phyloP scores from a whole-genome alignment of 257 asterid species.

The Forsythia suspensa region DNA sequence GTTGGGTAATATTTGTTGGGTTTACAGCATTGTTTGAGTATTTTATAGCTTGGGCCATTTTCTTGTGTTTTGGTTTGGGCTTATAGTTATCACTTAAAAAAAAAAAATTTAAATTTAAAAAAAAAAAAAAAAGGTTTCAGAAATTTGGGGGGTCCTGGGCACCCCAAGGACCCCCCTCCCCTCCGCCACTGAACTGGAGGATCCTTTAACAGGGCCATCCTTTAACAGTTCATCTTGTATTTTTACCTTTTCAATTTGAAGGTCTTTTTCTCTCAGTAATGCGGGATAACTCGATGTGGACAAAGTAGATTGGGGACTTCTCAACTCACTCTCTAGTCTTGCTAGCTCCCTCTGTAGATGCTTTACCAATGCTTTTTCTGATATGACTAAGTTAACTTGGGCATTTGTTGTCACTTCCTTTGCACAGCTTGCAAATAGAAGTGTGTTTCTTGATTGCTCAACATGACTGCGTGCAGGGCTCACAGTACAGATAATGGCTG shows the following conservation, averaged over 20 bases:
- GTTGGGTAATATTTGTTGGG: no score
- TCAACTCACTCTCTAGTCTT: constrained; percentile 71
- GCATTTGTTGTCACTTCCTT: constrained; percentile 91
- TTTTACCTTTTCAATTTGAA: constrained; percentile 73
- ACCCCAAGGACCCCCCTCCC: no score
- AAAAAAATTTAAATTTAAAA: no score
- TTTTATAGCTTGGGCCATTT: no score
- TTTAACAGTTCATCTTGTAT: background rate
- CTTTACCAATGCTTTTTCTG: constrained; percentile 87
- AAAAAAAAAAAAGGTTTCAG: no score
- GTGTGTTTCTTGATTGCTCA: constrained; percentile 97
- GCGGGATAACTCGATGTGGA: constrained; percentile 46
- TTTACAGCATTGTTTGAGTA: no score
- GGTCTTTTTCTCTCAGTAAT: constrained; percentile 66
- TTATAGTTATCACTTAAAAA: no score
- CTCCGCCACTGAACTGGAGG: no score
- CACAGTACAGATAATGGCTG: constrained; percentile 91
- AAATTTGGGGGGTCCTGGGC: no score
- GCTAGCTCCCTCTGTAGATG: constrained; percentile 76
- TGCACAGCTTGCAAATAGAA: constrained; percentile 94
- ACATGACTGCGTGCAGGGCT: constrained; percentile 90
- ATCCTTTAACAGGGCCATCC: no score
- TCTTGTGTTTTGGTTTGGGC: no score
- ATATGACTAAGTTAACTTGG: constrained; percentile 81
- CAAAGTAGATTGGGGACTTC: constrained; percentile 46